phyloP scores from a whole-genome alignment of 257 asterid species.

The Prunella vulgaris region DNA sequence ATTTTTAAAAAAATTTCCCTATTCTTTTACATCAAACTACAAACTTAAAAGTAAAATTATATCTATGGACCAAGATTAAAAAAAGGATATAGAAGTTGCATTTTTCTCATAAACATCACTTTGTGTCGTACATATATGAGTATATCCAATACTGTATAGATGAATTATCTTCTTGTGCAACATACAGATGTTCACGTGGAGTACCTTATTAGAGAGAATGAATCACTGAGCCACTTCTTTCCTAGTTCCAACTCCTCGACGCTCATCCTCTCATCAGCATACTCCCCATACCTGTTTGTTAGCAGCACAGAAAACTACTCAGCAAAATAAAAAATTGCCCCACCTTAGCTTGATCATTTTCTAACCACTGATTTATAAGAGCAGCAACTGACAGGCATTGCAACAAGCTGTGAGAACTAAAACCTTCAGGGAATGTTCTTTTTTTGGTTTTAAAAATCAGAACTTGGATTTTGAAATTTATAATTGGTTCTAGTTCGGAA shows the following conservation, averaged over 20 bases:
- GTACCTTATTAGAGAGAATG: conserved; percentile 82
- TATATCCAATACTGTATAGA: not conserved
- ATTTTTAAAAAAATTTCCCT: too few relatives aligned
- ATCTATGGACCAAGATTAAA: not conserved
- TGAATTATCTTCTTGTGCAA: not conserved
- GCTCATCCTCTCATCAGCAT: conserved; percentile 58
- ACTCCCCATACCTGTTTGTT: conserved; percentile 62
- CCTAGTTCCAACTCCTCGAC: conserved; percentile 76
- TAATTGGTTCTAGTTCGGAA: too few relatives aligned
- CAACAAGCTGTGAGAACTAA: not conserved
- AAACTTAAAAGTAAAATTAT: not conserved
- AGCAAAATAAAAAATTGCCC: not conserved
- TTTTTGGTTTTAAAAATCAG: too few relatives aligned
- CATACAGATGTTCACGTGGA: not conserved
- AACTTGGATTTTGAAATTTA: too few relatives aligned
- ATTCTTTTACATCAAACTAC: not conserved
- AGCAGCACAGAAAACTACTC: conserved; percentile 1
- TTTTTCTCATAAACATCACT: not conserved
- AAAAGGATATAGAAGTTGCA: not conserved
- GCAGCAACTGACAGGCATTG: not conserved
- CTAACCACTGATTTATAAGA: not conserved
- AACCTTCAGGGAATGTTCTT: too few relatives aligned
- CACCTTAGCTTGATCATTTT: not conserved
- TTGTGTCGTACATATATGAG: not conserved
- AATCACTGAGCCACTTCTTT: conserved; percentile 84